Base-by-base conservation (phyloP, 2,329 filamentous ascomycete species). In the Periconia sp. region DNA sequence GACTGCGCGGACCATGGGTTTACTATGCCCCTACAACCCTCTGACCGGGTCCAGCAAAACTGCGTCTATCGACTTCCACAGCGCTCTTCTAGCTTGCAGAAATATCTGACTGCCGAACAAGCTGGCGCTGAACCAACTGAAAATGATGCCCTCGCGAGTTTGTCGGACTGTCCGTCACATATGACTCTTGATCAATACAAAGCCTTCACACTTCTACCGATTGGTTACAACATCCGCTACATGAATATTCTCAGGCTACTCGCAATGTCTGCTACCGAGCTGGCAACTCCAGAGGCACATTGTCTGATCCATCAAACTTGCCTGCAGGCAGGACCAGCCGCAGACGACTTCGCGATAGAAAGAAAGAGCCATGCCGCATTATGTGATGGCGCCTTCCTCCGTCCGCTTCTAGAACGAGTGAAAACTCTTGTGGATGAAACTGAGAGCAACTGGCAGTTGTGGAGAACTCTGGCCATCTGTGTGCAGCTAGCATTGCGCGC, bases 161-260 rank as follows among this genome's bases (percentile, higher is more conserved):
- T 60, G 2, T 68, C 59, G 0, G 47, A 65, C 0, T 85, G 83
- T 46, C 82, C 85, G 0, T 11, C 52, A 0, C 60, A 77, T 19
- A 70, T 88, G 51, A 74, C 79, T 0, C 53, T 84, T 0, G 77
- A 80, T 0, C 83, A 88, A 49, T 87, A 78, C 62, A 80, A 82
- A 47, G 73, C 77, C 0, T 77, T 86, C n/a, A 73, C 75, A 0
- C 63, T 76, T 0, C 57, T 87, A 2, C 76, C 80, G 0, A 62
- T 79, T 1, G 83, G 83, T 0, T 53, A 74, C 17, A 61, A 66
- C 1, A 66, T 85, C 9, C 81, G 83, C 46, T 87, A 82, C 81
- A 2, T 49, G 9, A 87, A 85, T 49, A 78, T 88, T 2, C 62
- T 84, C 0, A 61, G 74, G 1, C 79, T 86, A 59, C 65, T 88